Conservation (phyloP, 2,329 filamentous ascomycete genomes). For the Cladorrhinum sp. region DNA sequence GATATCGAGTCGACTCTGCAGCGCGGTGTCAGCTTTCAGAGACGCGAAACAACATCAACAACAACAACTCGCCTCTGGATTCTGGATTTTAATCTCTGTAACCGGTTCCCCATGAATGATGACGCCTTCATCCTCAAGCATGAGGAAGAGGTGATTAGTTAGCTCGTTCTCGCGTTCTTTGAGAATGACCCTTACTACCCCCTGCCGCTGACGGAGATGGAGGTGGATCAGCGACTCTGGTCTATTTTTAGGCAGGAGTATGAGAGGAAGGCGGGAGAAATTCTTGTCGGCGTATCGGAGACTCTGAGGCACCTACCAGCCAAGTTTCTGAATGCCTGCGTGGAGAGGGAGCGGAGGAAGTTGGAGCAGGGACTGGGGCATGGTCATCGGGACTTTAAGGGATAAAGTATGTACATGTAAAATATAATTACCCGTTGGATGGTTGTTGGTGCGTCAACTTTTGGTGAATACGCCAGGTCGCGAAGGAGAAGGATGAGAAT, state of each 20-base stretch:
- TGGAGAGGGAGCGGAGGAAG: slow-evolving; percentile 17
- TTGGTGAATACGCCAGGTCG: too few relatives aligned
- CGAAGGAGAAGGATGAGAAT: too few relatives aligned
- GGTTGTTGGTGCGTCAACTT: too few relatives aligned
- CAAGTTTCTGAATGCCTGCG: slow-evolving; percentile 14
- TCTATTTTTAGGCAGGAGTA: slow-evolving; percentile 12
- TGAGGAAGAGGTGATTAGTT: slow-evolving; percentile 7
- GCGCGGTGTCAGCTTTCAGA: slow-evolving; percentile 13
- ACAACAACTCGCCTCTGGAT: slow-evolving; percentile 28
- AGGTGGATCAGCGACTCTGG: slow-evolving; percentile 16
- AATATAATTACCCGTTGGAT: too few relatives aligned
- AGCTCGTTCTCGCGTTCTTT: slow-evolving; percentile 19
- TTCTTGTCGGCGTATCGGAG: slow-evolving; percentile 8
- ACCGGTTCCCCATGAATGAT: slow-evolving; percentile 12
- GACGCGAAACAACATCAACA: background rate
- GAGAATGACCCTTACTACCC: slow-evolving; percentile 24
- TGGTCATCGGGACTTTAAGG: slow-evolving; percentile 13
- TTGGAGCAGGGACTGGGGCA: slow-evolving; percentile 12
- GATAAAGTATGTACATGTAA: too few relatives aligned
- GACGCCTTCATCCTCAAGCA: slow-evolving; percentile 13
- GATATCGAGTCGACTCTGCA: slow-evolving; percentile 9
- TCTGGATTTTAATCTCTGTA: slow-evolving; percentile 34
- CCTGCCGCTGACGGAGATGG: slow-evolving; percentile 11
- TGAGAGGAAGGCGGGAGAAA: slow-evolving; percentile 7
- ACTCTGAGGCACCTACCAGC: slow-evolving; percentile 4